phyloP scores from a whole-genome alignment of 2,329 filamentous ascomycete species.

The Epichloe glyceriae region DNA sequence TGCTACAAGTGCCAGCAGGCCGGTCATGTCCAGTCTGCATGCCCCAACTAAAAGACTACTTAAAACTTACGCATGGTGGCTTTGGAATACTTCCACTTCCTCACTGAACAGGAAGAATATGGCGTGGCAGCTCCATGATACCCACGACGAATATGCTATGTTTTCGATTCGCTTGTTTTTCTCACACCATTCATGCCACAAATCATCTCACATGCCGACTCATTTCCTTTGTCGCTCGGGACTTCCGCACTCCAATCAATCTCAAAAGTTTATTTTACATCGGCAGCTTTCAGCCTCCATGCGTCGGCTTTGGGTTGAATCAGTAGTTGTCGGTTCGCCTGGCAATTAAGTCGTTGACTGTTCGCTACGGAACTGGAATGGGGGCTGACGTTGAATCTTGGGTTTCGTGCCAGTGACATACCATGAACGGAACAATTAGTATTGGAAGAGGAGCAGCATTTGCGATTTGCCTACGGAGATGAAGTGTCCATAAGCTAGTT shows the following conservation, averaged over 20 bases:
- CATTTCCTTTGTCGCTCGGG: slow-evolving; percentile 2
- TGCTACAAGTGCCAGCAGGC: slow-evolving; percentile 89
- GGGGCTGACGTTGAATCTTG: not conserved
- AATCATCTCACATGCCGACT: slow-evolving; percentile 11
- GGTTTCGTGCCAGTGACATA: not conserved
- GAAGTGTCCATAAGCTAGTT: not conserved
- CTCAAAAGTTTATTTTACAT: not conserved
- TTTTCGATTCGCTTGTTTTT: slow-evolving; percentile 16
- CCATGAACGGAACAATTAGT: not conserved
- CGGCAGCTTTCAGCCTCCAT: slow-evolving; percentile 1
- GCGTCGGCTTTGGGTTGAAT: not conserved
- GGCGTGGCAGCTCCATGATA: slow-evolving; percentile 30
- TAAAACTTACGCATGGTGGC: slow-evolving; percentile 8
- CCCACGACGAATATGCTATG: slow-evolving; percentile 23
- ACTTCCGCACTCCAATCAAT: not conserved
- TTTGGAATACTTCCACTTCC: slow-evolving; percentile 12
- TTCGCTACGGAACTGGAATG: not conserved
- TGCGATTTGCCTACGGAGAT: not conserved
- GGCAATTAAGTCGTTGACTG: not conserved
- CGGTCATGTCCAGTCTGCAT: slow-evolving; percentile 87
- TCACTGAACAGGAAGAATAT: slow-evolving; percentile 16
- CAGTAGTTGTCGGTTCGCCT: not conserved
- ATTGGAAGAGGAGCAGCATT: not conserved
- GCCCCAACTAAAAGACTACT: slow-evolving; percentile 51
- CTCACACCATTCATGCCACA: slow-evolving; percentile 7